Evolutionary conservation across 257 asterid species (phyloP), one percentile per base, ranked within the genome.

Genomic region (Nicotiana tabacum): DNA sequence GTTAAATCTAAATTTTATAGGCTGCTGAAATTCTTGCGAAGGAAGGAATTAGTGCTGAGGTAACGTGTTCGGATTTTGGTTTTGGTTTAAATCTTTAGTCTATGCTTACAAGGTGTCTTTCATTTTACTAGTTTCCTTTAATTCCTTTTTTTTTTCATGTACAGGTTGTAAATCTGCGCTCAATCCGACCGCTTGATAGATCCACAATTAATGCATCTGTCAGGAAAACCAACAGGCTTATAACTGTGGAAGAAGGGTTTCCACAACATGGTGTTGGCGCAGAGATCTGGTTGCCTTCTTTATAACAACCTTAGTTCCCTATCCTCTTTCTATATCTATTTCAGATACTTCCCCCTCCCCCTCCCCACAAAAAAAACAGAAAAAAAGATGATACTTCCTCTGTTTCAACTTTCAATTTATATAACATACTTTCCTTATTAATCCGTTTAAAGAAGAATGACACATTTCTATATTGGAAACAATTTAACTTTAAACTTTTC

Each of bases 241-340:
- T 92, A 43, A 93, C 97, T 18, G 87, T 93, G 57, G 96, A 93
- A 87, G 97, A 92, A 91, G 97, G 95, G 56, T 91, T 90, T 82
- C 94, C 97, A 55, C 98, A 93, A 86, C 97, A 93, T 83, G 97
- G 97, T 51, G 91, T 93, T 77, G 97, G 97, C 10, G 97, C 97
- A 66, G 97, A 93, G 88, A 93, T 93, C 86, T 92, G 98, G 98
- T 43, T 43, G 48, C 48, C 48, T 43, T 43, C 48, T 43, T 43
- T 93, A 21, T 78, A 35, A 55, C 17, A 53, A 12, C 10, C 57
- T 37, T 56, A 16, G 48, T 8, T 27, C 74, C 74, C 17, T 53
- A 53, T 10, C 17, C 57, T 3, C 57, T 12, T 18, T 56, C 53
- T 72, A 8, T 37, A 15, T 53, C 78, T 33, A 57, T 72, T 81